Percentiles rank a stretch among this genome's conserved stretches.
phyloP scores from a whole-genome alignment of 495 filamentous ascomycete species.

The Tuber magnatum region DNA sequence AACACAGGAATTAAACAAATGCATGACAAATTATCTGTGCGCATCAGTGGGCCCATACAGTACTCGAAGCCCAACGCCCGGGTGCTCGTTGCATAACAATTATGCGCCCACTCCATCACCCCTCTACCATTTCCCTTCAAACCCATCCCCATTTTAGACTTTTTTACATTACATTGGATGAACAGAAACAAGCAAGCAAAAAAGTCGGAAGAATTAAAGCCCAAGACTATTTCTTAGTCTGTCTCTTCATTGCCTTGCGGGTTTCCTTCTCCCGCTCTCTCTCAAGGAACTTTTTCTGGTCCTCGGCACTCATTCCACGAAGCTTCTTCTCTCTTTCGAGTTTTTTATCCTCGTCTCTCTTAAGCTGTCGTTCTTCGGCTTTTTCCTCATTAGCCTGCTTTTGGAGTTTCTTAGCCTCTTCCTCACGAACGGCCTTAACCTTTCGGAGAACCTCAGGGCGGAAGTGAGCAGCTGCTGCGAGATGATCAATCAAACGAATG shows the following conservation, averaged over 20 bases:
- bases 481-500: conserved; percentile 71
- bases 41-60: background rate
- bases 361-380: conserved; percentile 73
- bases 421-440: conserved; percentile 70
- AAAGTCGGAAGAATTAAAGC: background rate
- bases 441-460: conserved; percentile 82
- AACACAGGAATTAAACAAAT: background rate
- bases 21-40: background rate
- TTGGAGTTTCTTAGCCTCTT: conserved; percentile 69
- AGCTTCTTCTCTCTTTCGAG: conserved; percentile 81
- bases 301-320: conserved; percentile 76
- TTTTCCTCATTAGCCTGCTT: conserved; percentile 84
- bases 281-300: conserved; percentile 91
- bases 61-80: background rate
- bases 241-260: conserved; percentile 65
- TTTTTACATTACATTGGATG: background rate
- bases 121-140: background rate
- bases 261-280: conserved; percentile 78
- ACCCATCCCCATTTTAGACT: background rate
- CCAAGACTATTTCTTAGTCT: conserved; percentile 35
- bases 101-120: background rate
- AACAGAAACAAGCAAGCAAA: conserved; percentile 1
- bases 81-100: background rate
- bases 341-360: conserved; percentile 81
- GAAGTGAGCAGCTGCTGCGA: conserved; percentile 72